These are phyloP conservation scores for Trichoderma citrinoviride DNA, from an alignment of 2,329 filamentous ascomycete genomes.

Conservation along the genomic window DNA sequence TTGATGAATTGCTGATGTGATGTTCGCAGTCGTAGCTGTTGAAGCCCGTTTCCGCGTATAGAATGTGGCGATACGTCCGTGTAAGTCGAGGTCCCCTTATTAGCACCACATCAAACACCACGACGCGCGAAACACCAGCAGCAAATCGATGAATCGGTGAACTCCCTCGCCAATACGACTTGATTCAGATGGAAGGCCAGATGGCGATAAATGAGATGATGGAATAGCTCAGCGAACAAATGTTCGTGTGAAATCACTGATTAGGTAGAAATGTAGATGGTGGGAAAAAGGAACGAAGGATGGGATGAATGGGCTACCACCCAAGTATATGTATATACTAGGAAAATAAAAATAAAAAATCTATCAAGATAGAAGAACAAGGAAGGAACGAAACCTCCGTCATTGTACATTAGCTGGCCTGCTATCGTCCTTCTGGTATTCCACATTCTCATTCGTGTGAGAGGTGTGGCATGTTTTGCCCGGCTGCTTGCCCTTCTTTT, in stretches of 20 bases:
- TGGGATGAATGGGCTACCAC: background rate
- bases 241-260: background rate
- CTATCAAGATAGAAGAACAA: background rate
- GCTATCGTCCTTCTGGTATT: too few species aligned
- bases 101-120: background rate
- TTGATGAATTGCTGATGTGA: background rate
- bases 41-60: background rate
- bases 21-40: background rate
- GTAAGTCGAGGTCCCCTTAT: background rate
- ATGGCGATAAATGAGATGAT: too few species aligned
- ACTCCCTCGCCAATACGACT: too few species aligned
- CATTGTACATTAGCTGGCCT: conserved; percentile 8
- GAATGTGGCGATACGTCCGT: background rate
- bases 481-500: too few species aligned
- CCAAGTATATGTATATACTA: background rate
- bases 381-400: background rate
- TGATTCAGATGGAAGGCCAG: too few species aligned
- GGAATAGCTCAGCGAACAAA: too few species aligned
- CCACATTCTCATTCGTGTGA: background rate
- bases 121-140: too few species aligned
- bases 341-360: background rate
- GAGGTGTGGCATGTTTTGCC: too few species aligned
- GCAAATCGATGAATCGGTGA: too few species aligned
- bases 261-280: background rate
- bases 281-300: background rate